A percentile compares a stretch with the other conserved stretches of the same genome.
These are phyloP conservation scores for Epichloe scottii DNA, from an alignment of 2,329 filamentous ascomycete genomes.

Conservation along the genomic window DNA sequence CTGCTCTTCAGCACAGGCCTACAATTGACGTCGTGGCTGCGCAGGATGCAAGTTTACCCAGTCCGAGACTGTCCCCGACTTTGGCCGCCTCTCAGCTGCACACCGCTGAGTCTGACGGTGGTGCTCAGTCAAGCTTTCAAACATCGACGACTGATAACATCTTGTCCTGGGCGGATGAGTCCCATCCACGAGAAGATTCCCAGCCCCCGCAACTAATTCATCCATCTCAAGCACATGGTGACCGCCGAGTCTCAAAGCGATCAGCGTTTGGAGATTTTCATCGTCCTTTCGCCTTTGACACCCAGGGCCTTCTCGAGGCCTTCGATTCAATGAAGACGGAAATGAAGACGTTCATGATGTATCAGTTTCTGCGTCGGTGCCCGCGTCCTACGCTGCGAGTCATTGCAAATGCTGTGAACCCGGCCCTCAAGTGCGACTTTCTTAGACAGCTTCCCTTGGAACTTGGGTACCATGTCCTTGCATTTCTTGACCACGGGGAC, in stretches of 20 bases:
- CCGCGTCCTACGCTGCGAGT: constrained; percentile 79
- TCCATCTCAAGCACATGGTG: constrained; percentile 9
- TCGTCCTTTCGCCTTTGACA: constrained; percentile 50
- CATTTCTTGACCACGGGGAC: constrained; percentile 73
- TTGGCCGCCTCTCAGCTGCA: constrained; percentile 55
- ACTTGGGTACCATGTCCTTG: constrained; percentile 74
- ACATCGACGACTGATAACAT: constrained; percentile 17
- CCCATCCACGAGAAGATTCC: constrained; percentile 23
- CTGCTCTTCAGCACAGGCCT: constrained; percentile 35
- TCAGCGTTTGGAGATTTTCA: neutral
- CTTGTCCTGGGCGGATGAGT: constrained; percentile 26
- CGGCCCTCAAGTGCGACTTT: constrained; percentile 89
- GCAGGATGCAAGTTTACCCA: constrained; percentile 86
- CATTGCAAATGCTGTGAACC: constrained; percentile 83
- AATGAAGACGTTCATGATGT: constrained; percentile 94
- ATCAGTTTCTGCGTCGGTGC: constrained; percentile 81
- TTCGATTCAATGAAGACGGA: constrained; percentile 87
- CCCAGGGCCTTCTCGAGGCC: constrained; percentile 73
- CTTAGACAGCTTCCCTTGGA: constrained; percentile 73
- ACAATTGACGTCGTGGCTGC: constrained; percentile 57
- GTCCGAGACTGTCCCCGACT: constrained; percentile 86
- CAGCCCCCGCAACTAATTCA: constrained; percentile 10
- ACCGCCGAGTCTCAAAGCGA: constrained; percentile 6
- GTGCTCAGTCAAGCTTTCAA: constrained; percentile 21
- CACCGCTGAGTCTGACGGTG: constrained; percentile 32